Evolutionary conservation across 305 asterid genomes (phyloP), one percentile per base, ranked within the genome.

Genomic region (Solanum hybrid): DNA sequence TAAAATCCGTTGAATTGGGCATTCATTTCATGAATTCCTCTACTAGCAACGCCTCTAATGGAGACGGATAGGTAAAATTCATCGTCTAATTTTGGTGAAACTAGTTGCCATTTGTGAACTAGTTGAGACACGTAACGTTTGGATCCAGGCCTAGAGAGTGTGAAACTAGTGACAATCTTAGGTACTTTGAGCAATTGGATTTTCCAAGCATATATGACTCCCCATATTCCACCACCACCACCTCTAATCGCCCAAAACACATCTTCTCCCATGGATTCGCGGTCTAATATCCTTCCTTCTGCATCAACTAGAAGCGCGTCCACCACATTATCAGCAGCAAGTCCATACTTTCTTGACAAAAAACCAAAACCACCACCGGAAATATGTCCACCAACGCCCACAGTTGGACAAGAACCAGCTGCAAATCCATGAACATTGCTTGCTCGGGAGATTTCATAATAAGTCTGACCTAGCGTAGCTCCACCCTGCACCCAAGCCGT

Each of bases 211-310:
- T 91, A 93, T 2, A 96, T 80, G 2, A 95, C 80, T 3, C 98
- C 98, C 94, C 95, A 96, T 4, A 91, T 34, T 27, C 97, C 98
- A 3, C 98, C 98, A 1, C 98, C 98, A 4, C 98, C 98, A n/a
- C 98, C 98, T 9, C 98, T 93, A 27, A 96, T 93, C 20, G 98
- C 98, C 98, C 98, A 96, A 72, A 95, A 96, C 1, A 95, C 96
- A 14, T 96, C 96, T 51, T 96, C 98, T 73, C 96, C 94, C 94
- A 92, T 92, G 37, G 90, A 88, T 72, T 88, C 78, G 3, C 94
- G 84, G 90, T 92, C 89, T 12, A 96, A 36, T 51, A 95, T 71
- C 72, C 91, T 87, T 35, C 98, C 97, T 4, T 92, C 90, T 0
- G 95, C 95, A 36, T 93, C 94, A 10, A 96, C 88, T 2, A 96